Conservation (phyloP, 768 basidiomycete species). For the Trametes cingulata region DNA sequence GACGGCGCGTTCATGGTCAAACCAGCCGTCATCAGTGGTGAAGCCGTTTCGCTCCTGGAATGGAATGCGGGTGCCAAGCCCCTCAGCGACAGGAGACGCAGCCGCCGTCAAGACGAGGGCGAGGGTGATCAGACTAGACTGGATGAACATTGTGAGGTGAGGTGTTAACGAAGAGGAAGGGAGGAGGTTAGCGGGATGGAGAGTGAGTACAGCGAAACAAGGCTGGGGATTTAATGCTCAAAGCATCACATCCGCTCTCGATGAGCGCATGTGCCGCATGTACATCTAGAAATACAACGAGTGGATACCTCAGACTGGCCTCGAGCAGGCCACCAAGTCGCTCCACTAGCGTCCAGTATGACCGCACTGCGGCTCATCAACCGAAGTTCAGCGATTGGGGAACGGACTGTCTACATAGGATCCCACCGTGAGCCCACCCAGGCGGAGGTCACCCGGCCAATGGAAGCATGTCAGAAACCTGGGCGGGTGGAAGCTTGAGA, state of each 20-base stretch:
- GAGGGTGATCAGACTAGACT: slow-evolving; percentile 4
- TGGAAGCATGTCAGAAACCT: too few relatives aligned
- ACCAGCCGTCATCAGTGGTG: slow-evolving; percentile 12
- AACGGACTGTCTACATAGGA: too few relatives aligned
- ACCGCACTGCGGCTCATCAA: neutral
- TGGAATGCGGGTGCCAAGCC: slow-evolving; percentile 9
- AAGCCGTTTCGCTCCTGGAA: slow-evolving; percentile 14
- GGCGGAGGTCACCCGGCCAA: too few relatives aligned
- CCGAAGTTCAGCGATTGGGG: neutral
- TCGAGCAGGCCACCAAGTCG: neutral
- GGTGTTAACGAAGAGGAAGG: neutral
- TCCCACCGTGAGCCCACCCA: too few relatives aligned
- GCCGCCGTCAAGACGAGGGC: slow-evolving; percentile 3
- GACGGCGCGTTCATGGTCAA: slow-evolving; percentile 21
- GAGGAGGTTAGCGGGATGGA: neutral
- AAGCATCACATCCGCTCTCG: slow-evolving; percentile 1
- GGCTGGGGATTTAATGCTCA: neutral
- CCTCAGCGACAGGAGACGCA: slow-evolving; percentile 1
- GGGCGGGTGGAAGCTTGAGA: too few relatives aligned
- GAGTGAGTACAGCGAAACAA: neutral
- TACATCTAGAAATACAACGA: neutral
- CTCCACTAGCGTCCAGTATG: neutral
- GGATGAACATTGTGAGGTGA: neutral
- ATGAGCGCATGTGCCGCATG: neutral
- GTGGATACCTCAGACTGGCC: neutral